phyloP scores from a whole-genome alignment of 2,329 filamentous ascomycete species.

The Tolypocladium guangdongense region DNA sequence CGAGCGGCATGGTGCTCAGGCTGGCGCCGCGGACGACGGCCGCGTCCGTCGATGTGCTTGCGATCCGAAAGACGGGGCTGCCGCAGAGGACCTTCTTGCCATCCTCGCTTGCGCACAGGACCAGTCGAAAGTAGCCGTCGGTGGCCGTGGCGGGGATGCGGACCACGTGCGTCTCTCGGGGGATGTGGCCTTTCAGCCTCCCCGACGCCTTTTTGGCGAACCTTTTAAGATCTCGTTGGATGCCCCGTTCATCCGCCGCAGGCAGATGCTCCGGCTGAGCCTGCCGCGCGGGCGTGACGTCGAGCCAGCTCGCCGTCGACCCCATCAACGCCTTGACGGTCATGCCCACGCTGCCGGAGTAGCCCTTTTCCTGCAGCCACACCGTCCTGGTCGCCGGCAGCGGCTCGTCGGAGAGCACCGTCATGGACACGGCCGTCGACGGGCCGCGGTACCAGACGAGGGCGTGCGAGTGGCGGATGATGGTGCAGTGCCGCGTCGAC shows the following conservation, averaged over 20 bases:
- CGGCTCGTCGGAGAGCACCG: constrained; percentile 48
- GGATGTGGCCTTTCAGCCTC: constrained; percentile 32
- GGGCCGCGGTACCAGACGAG: constrained; percentile 57
- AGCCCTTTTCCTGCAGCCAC: constrained; percentile 60
- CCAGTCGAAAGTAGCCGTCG: constrained; percentile 59
- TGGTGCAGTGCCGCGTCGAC: constrained; percentile 53
- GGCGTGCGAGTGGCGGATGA: constrained; percentile 54
- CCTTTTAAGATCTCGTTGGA: constrained; percentile 56
- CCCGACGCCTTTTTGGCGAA: constrained; percentile 46
- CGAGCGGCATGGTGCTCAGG: constrained; percentile 52
- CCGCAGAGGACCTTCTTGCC: constrained; percentile 48
- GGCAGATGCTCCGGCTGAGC: constrained; percentile 37
- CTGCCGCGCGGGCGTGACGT: constrained; percentile 50
- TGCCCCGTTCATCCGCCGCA: constrained; percentile 49
- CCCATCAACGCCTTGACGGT: constrained; percentile 51
- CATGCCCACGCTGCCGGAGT: constrained; percentile 59
- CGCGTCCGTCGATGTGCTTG: constrained; percentile 51
- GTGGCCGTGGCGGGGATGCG: constrained; percentile 51
- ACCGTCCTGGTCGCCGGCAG: constrained; percentile 47
- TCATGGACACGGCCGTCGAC: constrained; percentile 51
- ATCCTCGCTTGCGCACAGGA: constrained; percentile 40
- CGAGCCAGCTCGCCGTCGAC: constrained; percentile 49
- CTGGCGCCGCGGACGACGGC: constrained; percentile 55
- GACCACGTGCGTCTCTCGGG: constrained; percentile 53
- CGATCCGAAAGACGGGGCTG: constrained; percentile 58